A percentile compares a stretch with the other conserved stretches of the same genome.
These are phyloP conservation scores for Stephania yunnanensis DNA, from an alignment of 164 flowering plant species.

Conservation along the genomic window DNA sequence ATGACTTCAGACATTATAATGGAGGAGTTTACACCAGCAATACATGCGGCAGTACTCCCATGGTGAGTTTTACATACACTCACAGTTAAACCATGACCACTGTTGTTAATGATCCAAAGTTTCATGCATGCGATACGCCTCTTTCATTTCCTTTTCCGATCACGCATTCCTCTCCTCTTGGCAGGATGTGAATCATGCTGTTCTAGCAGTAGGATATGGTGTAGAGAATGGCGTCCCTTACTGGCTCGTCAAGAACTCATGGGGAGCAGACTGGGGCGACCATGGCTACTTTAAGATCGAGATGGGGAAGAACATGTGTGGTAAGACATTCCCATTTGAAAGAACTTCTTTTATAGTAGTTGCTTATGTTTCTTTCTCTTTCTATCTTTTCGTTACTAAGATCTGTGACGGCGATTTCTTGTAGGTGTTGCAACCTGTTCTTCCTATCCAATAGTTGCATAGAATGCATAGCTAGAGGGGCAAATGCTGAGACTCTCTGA, in stretches of 20 bases:
- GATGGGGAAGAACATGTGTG: conserved; percentile 98
- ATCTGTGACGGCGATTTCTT: conserved; percentile 17
- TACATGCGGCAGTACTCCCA: conserved; percentile 66
- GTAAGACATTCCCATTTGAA: conserved; percentile 33
- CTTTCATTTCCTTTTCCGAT: too few relatives aligned
- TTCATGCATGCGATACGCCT: not conserved
- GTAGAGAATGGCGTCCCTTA: conserved; percentile 74
- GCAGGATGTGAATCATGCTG: conserved; percentile 99
- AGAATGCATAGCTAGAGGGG: conserved; percentile 6
- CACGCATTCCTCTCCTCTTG: not conserved
- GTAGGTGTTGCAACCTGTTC: conserved; percentile 97
- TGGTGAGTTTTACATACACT: conserved; percentile 44
- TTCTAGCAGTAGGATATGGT: conserved; percentile 94
- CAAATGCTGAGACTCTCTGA: not conserved
- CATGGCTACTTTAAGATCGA: conserved; percentile 97
- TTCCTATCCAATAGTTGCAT: conserved; percentile 81
- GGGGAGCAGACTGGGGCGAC: conserved; percentile 89
- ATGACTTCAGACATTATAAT: conserved; percentile 59
- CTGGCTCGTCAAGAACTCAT: conserved; percentile 97
- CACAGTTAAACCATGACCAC: not conserved
- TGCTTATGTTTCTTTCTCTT: not conserved
- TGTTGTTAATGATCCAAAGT: not conserved
- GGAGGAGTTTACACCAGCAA: conserved; percentile 82
- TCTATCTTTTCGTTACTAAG: not conserved
- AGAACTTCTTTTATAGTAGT: not conserved